Conservation (phyloP, 225 moss, liverwort and hornwort species). For the Rhytidiadelphus loreus region DNA sequence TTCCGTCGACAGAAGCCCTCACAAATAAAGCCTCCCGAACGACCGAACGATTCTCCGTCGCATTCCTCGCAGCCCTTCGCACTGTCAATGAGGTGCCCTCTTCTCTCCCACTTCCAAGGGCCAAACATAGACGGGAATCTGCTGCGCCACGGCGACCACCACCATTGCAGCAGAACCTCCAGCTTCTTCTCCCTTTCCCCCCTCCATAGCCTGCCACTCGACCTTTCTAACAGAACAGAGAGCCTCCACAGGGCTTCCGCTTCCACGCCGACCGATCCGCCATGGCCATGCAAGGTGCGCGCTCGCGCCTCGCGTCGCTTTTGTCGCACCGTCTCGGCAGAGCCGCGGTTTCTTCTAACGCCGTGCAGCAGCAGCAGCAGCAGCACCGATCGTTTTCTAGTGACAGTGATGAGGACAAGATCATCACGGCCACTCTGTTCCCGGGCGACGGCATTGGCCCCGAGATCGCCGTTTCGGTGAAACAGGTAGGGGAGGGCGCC, state of each 20-base stretch:
- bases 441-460: slow-evolving; percentile 92
- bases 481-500: slow-evolving; percentile 18
- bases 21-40: not conserved
- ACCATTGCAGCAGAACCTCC: not conserved
- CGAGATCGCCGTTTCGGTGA: slow-evolving; percentile 61
- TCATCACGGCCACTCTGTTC: slow-evolving; percentile 61
- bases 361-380: not conserved
- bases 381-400: slow-evolving; percentile 13
- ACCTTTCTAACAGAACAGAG: too few species aligned
- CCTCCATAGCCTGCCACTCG: not conserved
- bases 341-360: not conserved
- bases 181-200: not conserved
- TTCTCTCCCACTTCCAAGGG: not conserved
- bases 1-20: not conserved
- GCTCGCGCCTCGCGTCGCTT: slow-evolving; percentile 23
- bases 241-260: not conserved
- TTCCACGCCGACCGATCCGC: not conserved
- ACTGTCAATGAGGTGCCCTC: not conserved
- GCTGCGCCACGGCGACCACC: not conserved
- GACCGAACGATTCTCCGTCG: not conserved
- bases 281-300: slow-evolving; percentile 29
- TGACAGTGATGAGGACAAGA: slow-evolving; percentile 14
- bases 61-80: not conserved
- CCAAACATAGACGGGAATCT: not conserved
- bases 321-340: slow-evolving; percentile 4